phyloP scores from a whole-genome alignment of 495 filamentous ascomycete genomes.

The Parachaetomium inaequale region DNA sequence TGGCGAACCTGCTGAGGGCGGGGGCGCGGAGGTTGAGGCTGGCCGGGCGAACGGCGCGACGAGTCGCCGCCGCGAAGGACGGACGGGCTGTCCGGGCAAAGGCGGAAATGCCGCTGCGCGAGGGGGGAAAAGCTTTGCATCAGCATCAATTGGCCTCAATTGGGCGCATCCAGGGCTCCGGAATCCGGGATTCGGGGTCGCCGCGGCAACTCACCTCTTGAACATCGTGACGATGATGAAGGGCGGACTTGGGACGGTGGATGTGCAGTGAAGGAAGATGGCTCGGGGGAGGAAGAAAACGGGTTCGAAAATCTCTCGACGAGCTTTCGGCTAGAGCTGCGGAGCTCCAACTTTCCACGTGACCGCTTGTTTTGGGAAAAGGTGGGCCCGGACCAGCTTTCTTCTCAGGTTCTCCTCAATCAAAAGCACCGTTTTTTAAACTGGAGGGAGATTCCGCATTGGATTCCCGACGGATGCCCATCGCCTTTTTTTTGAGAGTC shows the following conservation, averaged over 20 bases:
- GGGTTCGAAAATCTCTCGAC: conserved; percentile 42
- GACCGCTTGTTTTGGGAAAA: conserved; percentile 21
- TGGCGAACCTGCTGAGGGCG: conserved; percentile 64
- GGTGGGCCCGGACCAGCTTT: too few relatives aligned
- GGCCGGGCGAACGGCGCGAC: conserved; percentile 65
- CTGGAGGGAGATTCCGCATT: too few relatives aligned
- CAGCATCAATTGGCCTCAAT: conserved; percentile 49
- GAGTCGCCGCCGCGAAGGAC: conserved; percentile 62
- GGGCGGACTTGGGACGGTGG: conserved; percentile 45
- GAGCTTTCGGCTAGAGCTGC: conserved; percentile 40
- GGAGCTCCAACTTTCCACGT: conserved; percentile 36
- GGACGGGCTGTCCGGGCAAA: conserved; percentile 73
- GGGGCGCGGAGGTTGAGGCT: conserved; percentile 53
- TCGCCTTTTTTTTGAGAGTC: too few relatives aligned
- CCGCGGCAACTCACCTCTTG: conserved; percentile 69
- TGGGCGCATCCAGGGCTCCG: conserved; percentile 9
- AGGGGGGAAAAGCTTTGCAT: conserved; percentile 34
- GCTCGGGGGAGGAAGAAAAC: conserved; percentile 36
- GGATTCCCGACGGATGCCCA: too few relatives aligned
- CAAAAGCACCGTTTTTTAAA: too few relatives aligned
- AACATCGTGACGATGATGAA: conserved; percentile 70
- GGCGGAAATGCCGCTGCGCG: conserved; percentile 70
- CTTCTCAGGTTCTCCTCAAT: too few relatives aligned
- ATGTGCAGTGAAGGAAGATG: conserved; percentile 38
- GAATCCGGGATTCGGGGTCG: neutral